phyloP scores from a whole-genome alignment of 495 filamentous ascomycete genomes.

The Aspergillus asperescens region DNA sequence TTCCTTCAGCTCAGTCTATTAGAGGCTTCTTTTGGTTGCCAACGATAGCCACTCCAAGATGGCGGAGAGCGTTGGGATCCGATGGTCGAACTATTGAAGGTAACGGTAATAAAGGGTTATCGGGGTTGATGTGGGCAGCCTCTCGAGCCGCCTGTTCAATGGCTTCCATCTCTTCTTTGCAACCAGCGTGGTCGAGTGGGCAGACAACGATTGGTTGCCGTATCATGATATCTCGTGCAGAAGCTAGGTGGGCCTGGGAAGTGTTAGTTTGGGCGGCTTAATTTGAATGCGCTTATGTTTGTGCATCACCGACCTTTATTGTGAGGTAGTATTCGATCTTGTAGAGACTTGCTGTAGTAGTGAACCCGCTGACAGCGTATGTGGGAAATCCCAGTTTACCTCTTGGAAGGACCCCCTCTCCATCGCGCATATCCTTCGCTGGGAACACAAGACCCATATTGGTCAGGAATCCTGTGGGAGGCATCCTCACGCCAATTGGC shows the following conservation, averaged over 20 bases:
- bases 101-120: constrained; percentile 84
- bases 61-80: constrained; percentile 68
- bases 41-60: constrained; percentile 79
- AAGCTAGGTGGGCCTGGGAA: constrained; percentile 78
- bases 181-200: constrained; percentile 88
- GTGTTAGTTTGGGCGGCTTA: constrained; percentile 1
- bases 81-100: constrained; percentile 71
- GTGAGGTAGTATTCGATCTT: constrained; percentile 97
- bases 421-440: constrained; percentile 79
- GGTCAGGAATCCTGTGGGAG: constrained; percentile 82
- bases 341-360: constrained; percentile 88
- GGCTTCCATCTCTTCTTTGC: constrained; percentile 96
- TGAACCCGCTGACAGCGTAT: constrained; percentile 84
- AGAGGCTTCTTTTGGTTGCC: constrained; percentile 80
- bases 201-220: constrained; percentile 95
- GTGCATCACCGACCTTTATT: constrained; percentile 65
- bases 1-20: constrained; percentile 60
- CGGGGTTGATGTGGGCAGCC: constrained; percentile 74
- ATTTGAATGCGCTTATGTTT: too few relatives aligned
- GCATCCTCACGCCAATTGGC: constrained; percentile 70
- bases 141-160: constrained; percentile 94
- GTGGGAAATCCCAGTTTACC: constrained; percentile 83
- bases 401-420: constrained; percentile 80
- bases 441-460: constrained; percentile 90
- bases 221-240: constrained; percentile 81